Percentiles rank a stretch among this genome's conserved stretches.
Conservation (phyloP, 2,329 filamentous ascomycete genomes). For the Bipolaris zeicola region DNA sequence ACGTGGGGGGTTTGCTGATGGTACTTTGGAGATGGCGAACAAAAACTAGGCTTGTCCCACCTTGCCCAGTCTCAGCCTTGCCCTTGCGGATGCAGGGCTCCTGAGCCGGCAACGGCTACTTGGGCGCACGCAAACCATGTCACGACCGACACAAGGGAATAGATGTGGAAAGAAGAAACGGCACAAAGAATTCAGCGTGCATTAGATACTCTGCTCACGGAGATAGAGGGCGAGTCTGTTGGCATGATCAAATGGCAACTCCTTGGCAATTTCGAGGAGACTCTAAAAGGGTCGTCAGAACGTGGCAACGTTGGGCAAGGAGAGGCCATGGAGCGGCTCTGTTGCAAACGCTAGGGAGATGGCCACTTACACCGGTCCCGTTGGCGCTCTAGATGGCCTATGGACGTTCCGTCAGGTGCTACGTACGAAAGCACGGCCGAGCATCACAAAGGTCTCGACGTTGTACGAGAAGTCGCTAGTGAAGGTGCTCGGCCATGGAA, state of each 20-base stretch:
- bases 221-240: neutral
- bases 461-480: constrained; percentile 8
- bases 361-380: constrained; percentile 8
- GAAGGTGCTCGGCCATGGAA: neutral
- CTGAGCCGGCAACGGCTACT: neutral
- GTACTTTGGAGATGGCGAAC: constrained; percentile 13
- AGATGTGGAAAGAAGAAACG: neutral
- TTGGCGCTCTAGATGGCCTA: neutral
- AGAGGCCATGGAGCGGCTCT: neutral
- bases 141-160: neutral
- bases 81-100: constrained; percentile 9
- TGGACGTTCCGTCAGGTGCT: constrained; percentile 5
- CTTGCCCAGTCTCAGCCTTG: constrained; percentile 12
- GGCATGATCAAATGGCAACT: neutral
- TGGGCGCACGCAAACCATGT: constrained; percentile 8
- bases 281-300: constrained; percentile 15
- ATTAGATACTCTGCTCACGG: neutral
- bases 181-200: neutral
- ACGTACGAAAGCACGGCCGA: neutral
- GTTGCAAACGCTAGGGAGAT: neutral
- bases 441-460: neutral
- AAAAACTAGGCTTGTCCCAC: constrained; percentile 12
- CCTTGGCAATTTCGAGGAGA: constrained; percentile 8
- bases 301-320: neutral
- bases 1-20: constrained; percentile 9